Conservation (phyloP, 2,329 filamentous ascomycete species). For the Penicillium brasilianum region DNA sequence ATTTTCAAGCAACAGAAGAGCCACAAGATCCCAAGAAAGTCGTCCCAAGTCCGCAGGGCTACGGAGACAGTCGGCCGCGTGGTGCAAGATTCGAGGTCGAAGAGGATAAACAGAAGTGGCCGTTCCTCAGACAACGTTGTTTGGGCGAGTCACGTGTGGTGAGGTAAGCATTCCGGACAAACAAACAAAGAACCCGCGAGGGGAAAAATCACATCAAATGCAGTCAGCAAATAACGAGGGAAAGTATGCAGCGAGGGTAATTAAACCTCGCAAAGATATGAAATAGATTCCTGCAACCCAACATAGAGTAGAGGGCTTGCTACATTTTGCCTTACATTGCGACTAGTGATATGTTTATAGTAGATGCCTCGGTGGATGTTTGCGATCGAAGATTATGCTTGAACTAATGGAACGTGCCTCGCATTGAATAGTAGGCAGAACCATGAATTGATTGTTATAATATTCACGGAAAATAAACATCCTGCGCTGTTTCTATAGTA, state of each 20-base stretch:
- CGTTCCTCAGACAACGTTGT: conserved; percentile 51
- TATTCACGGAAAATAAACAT: background rate
- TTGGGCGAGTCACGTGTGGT: conserved; percentile 41
- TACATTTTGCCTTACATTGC: background rate
- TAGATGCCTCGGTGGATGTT: background rate
- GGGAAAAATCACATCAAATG: background rate
- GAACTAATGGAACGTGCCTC: background rate
- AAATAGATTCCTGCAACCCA: background rate
- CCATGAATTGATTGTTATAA: too few relatives aligned
- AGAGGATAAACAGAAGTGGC: conserved; percentile 48
- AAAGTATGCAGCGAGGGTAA: background rate
- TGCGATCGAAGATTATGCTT: background rate
- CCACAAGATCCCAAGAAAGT: conserved; percentile 9
- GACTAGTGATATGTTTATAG: background rate
- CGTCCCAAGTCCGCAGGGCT: conserved; percentile 19
- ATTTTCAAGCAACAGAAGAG: conserved; percentile 11
- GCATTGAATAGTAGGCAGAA: background rate
- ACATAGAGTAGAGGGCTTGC: background rate
- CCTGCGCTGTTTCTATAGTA: background rate
- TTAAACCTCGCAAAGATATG: background rate
- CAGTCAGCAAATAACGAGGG: background rate
- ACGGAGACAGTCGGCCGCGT: conserved; percentile 23
- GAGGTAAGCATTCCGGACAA: conserved; percentile 33
- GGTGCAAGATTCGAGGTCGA: conserved; percentile 29
- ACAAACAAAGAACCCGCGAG: conserved; percentile 21